Conservation (phyloP, 768 basidiomycete species). For the Leccinum incarnatum region DNA sequence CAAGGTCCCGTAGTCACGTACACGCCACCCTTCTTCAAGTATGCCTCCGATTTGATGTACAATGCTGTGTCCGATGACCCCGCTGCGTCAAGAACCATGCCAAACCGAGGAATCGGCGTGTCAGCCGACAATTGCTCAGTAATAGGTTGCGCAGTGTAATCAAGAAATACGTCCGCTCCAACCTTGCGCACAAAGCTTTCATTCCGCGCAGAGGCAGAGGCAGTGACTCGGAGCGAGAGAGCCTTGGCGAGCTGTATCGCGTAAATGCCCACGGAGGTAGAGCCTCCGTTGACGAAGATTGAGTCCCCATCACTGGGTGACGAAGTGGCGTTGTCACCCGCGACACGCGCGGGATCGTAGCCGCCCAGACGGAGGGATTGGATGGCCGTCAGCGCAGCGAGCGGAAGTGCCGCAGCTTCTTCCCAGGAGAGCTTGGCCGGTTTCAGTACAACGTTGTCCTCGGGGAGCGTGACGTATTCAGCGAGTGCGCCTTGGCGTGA, state of each 20-base stretch:
- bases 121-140: conserved; percentile 43
- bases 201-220: conserved; percentile 60
- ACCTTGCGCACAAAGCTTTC: conserved; percentile 51
- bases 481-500: conserved; percentile 55
- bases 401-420: conserved; percentile 58
- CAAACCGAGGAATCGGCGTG: conserved; percentile 49
- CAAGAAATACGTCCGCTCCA: conserved; percentile 71
- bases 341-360: conserved; percentile 40
- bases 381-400: conserved; percentile 60
- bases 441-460: conserved; percentile 14
- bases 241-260: conserved; percentile 75
- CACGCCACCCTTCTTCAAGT: conserved; percentile 48
- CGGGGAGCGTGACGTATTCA: conserved; percentile 51
- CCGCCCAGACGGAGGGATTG: conserved; percentile 48
- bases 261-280: conserved; percentile 62
- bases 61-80: conserved; percentile 48
- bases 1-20: conserved; percentile 55
- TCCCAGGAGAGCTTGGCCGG: conserved; percentile 51
- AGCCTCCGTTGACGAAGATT: conserved; percentile 70
- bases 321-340: not conserved
- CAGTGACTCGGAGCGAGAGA: conserved; percentile 54
- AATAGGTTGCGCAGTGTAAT: conserved; percentile 56
- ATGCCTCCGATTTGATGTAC: conserved; percentile 49
- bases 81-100: conserved; percentile 59
- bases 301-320: conserved; percentile 37